Conservation (phyloP, 2,329 filamentous ascomycete species). For the Talaromyces sp. region DNA sequence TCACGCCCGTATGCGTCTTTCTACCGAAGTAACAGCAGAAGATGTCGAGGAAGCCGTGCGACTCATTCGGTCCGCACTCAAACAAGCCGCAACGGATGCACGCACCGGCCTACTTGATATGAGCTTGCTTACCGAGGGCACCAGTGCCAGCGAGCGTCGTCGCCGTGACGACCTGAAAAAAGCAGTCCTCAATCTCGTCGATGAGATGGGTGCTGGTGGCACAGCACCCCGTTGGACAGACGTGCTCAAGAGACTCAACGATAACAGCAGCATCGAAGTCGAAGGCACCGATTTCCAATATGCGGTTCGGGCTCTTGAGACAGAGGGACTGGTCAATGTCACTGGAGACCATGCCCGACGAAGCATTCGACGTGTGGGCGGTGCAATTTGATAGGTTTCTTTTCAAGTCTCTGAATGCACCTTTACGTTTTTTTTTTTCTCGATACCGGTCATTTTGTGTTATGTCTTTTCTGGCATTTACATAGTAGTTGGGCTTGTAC, state of each 20-base stretch:
- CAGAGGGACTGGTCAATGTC: slow-evolving; percentile 77
- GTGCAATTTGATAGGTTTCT: slow-evolving; percentile 24
- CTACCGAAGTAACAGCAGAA: slow-evolving; percentile 67
- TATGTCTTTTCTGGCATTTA: background rate
- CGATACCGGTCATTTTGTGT: background rate
- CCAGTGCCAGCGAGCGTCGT: slow-evolving; percentile 78
- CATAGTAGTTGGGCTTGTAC: background rate
- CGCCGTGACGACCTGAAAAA: slow-evolving; percentile 80
- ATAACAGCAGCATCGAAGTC: slow-evolving; percentile 65
- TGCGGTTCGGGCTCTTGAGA: slow-evolving; percentile 73
- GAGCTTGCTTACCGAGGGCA: slow-evolving; percentile 92
- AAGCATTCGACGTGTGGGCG: slow-evolving; percentile 72
- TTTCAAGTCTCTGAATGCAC: background rate
- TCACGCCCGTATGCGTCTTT: slow-evolving; percentile 95
- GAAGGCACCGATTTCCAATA: slow-evolving; percentile 81
- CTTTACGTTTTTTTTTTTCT: background rate
- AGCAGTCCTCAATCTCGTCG: slow-evolving; percentile 69
- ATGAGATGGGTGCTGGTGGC: slow-evolving; percentile 70
- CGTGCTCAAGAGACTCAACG: slow-evolving; percentile 67
- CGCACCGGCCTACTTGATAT: slow-evolving; percentile 93
- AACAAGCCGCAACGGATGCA: slow-evolving; percentile 93
- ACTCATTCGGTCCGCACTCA: slow-evolving; percentile 88
- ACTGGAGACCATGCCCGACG: slow-evolving; percentile 80
- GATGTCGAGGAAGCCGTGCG: slow-evolving; percentile 91
- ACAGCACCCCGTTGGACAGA: slow-evolving; percentile 75